Percentiles rank a stretch among this genome's conserved stretches.
These are phyloP conservation scores for Citrus medica DNA, from an alignment of 345 rosid genomes.

Conservation along the genomic window DNA sequence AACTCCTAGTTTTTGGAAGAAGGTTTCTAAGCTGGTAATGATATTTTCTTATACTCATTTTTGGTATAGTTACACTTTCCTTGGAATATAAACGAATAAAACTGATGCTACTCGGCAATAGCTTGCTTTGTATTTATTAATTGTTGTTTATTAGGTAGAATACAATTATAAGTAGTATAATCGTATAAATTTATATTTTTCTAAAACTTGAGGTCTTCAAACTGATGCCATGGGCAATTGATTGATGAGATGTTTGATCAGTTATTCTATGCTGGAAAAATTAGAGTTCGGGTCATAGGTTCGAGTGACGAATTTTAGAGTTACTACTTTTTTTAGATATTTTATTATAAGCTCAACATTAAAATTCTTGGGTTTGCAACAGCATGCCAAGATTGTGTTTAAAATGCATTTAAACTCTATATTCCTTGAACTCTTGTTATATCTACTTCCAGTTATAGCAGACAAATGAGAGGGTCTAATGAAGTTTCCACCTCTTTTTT, in stretches of 20 bases:
- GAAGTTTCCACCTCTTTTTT: background rate
- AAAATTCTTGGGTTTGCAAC: background rate
- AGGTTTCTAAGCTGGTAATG: conserved; percentile 67
- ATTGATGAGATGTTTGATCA: background rate
- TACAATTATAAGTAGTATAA: background rate
- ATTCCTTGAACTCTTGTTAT: background rate
- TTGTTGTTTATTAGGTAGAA: background rate
- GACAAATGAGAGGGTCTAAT: background rate
- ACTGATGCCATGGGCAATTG: background rate
- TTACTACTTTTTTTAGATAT: background rate
- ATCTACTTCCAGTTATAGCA: background rate
- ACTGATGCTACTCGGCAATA: background rate
- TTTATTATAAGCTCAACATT: background rate
- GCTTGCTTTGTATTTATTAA: background rate
- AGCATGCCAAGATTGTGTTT: background rate
- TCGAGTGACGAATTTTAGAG: background rate
- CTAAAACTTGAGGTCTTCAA: background rate
- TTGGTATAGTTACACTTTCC: background rate
- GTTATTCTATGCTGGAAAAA: background rate
- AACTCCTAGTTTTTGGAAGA: conserved; percentile 77
- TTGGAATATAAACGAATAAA: background rate
- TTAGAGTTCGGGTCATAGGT: background rate
- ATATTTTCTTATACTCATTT: conserved; percentile 1
- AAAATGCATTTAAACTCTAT: background rate
- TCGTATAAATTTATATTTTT: background rate